Evolutionary conservation across 2,329 filamentous ascomycete genomes (phyloP).

Genomic region (Lomentospora prolificans): DNA sequence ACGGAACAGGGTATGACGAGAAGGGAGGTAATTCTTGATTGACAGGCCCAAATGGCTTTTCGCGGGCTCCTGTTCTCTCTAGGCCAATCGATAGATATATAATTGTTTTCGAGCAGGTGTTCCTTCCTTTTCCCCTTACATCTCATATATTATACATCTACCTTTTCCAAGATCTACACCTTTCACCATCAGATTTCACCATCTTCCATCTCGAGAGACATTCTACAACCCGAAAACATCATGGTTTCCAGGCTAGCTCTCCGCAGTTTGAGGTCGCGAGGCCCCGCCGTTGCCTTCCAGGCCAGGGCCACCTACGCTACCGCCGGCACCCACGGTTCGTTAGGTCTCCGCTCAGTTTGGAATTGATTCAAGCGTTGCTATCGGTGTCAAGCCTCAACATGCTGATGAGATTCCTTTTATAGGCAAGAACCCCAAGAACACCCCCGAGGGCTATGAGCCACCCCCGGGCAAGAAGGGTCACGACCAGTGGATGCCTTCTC

Average conservation of each 20-base stretch:
- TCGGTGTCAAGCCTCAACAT: neutral
- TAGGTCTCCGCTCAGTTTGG: neutral
- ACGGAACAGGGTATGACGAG: neutral
- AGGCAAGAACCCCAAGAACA: slow-evolving; percentile 5
- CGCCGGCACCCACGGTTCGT: neutral
- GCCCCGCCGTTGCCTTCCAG: neutral
- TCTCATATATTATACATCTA: neutral
- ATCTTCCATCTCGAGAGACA: neutral
- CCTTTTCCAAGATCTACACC: neutral
- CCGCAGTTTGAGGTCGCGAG: neutral
- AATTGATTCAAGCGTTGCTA: no score
- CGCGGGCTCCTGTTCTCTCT: no score
- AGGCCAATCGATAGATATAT: neutral
- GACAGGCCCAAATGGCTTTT: neutral
- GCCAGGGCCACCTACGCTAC: neutral
- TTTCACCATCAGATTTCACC: neutral
- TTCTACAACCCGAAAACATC: neutral
- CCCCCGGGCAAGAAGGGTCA: slow-evolving; percentile 6
- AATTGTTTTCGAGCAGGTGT: neutral
- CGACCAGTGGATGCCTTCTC: slow-evolving; percentile 65
- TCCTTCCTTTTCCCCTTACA: neutral
- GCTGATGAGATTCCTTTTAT: neutral
- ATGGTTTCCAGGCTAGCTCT: neutral
- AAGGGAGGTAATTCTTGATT: neutral
- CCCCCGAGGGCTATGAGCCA: neutral